Percentiles rank a stretch among this genome's conserved stretches.
Evolutionary conservation across 2,329 filamentous ascomycete genomes (phyloP).

Genomic region (Microsporum ferrugineum): DNA sequence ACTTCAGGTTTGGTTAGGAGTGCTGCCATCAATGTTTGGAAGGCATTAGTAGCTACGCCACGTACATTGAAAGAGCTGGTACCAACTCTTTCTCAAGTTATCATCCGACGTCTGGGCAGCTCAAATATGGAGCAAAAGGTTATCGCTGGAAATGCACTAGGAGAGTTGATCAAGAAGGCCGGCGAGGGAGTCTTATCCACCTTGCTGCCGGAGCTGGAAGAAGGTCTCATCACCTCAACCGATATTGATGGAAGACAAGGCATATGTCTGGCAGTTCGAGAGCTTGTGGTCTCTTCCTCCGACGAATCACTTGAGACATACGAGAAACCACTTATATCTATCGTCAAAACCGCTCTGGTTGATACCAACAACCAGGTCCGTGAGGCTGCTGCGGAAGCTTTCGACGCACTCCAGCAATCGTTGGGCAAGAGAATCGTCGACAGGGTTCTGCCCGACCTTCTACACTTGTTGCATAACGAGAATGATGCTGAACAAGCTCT

Average conservation of each 20-base stretch:
- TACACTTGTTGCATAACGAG: slow-evolving; percentile 77
- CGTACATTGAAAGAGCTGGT: slow-evolving; percentile 89
- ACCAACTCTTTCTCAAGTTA: slow-evolving; percentile 84
- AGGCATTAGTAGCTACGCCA: slow-evolving; percentile 84
- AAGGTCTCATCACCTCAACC: slow-evolving; percentile 74
- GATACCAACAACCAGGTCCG: slow-evolving; percentile 82
- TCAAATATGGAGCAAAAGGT: slow-evolving; percentile 98
- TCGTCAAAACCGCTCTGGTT: slow-evolving; percentile 83
- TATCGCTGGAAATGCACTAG: slow-evolving; percentile 92
- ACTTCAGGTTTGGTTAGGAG: slow-evolving; percentile 83
- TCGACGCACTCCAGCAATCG: slow-evolving; percentile 86
- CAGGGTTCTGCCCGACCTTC: slow-evolving; percentile 83
- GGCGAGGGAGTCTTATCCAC: slow-evolving; percentile 85
- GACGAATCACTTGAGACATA: slow-evolving; percentile 84
- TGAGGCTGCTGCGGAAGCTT: slow-evolving; percentile 92
- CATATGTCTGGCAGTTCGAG: slow-evolving; percentile 90
- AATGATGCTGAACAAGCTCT: slow-evolving; percentile 84
- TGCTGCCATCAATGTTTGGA: slow-evolving; percentile 89
- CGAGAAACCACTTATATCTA: slow-evolving; percentile 87
- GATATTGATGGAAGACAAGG: slow-evolving; percentile 92
- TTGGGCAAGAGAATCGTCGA: slow-evolving; percentile 91
- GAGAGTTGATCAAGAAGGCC: slow-evolving; percentile 92
- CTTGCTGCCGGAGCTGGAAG: slow-evolving; percentile 80
- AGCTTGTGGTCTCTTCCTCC: slow-evolving; percentile 81
- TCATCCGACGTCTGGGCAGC: slow-evolving; percentile 86